phyloP scores from a whole-genome alignment of 495 filamentous ascomycete species.

The Rhypophila decipiens region DNA sequence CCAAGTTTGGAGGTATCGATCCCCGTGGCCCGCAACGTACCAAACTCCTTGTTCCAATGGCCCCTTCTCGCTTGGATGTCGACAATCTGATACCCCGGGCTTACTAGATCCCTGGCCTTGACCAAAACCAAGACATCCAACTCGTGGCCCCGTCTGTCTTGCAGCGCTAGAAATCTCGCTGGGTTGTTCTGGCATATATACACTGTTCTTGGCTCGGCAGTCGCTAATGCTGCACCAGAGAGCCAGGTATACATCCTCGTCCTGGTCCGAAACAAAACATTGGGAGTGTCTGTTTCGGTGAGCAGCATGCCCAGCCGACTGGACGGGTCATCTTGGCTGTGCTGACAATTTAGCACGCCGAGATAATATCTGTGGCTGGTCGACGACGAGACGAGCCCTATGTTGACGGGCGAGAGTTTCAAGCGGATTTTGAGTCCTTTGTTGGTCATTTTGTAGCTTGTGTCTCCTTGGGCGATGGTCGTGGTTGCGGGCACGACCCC shows the following conservation, averaged over 20 bases:
- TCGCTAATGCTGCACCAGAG: constrained; percentile 3
- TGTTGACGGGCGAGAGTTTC: constrained; percentile 3
- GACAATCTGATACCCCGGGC: constrained; percentile 18
- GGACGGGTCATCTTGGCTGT: constrained; percentile 6
- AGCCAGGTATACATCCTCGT: constrained; percentile 9
- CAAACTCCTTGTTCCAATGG: constrained; percentile 17
- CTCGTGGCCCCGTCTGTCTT: too few relatives aligned
- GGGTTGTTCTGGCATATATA: constrained; percentile 13
- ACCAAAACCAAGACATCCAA: constrained; percentile 16
- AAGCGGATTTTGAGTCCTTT: constrained; percentile 18
- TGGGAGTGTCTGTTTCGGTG: constrained; percentile 9
- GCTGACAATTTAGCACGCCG: constrained; percentile 14
- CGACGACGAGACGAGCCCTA: neutral
- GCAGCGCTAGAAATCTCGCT: neutral
- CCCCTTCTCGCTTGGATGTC: constrained; percentile 7
- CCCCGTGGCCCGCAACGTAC: constrained; percentile 8
- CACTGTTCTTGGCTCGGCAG: neutral
- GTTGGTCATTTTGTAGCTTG: constrained; percentile 19
- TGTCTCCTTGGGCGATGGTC: neutral
- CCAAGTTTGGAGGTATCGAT: too few relatives aligned
- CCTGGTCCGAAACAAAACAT: constrained; percentile 15
- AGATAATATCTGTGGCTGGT: constrained; percentile 8
- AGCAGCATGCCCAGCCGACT: constrained; percentile 15
- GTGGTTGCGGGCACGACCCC: constrained; percentile 6
- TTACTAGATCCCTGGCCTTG: constrained; percentile 12